phyloP scores from a whole-genome alignment of 768 basidiomycete genomes.

The Inosperma sp. region DNA sequence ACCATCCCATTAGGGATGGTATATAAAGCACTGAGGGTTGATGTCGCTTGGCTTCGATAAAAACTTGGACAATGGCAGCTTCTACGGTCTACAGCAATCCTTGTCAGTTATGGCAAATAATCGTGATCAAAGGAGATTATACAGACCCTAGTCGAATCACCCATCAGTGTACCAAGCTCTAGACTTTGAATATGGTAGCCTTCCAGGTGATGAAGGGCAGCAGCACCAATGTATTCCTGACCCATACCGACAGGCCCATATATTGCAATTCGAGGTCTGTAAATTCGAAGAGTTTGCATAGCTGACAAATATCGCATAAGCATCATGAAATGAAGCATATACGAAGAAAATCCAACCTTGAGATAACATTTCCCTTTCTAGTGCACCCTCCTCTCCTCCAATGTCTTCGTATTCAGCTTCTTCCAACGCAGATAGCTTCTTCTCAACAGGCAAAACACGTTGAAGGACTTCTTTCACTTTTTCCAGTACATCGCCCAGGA shows the following conservation, averaged over 20 bases:
- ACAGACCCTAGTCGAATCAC: slow-evolving; percentile 84
- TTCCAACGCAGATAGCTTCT: slow-evolving; percentile 80
- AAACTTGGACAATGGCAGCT: slow-evolving; percentile 90
- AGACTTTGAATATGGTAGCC: slow-evolving; percentile 94
- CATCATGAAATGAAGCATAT: not conserved
- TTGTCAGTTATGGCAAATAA: not conserved
- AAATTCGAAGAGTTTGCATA: slow-evolving; percentile 86
- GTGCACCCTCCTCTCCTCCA: slow-evolving; percentile 68
- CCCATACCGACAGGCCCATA: slow-evolving; percentile 87
- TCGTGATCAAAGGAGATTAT: not conserved
- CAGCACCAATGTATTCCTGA: slow-evolving; percentile 84
- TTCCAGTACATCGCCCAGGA: slow-evolving; percentile 66
- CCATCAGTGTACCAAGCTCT: slow-evolving; percentile 83
- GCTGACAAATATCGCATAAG: slow-evolving; percentile 41
- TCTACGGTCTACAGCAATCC: slow-evolving; percentile 62
- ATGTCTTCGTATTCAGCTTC: slow-evolving; percentile 92
- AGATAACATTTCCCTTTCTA: slow-evolving; percentile 84
- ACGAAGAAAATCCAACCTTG: slow-evolving; percentile 53
- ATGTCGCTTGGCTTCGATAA: slow-evolving; percentile 94
- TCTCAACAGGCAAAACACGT: slow-evolving; percentile 72
- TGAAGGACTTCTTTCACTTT: slow-evolving; percentile 68
- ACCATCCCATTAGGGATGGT: slow-evolving; percentile 84
- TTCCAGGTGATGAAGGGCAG: slow-evolving; percentile 89
- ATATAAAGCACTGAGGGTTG: slow-evolving; percentile 96
- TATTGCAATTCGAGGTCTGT: slow-evolving; percentile 82